Base-by-base conservation (phyloP, 345 rosid species). In the Salix dunnii region DNA sequence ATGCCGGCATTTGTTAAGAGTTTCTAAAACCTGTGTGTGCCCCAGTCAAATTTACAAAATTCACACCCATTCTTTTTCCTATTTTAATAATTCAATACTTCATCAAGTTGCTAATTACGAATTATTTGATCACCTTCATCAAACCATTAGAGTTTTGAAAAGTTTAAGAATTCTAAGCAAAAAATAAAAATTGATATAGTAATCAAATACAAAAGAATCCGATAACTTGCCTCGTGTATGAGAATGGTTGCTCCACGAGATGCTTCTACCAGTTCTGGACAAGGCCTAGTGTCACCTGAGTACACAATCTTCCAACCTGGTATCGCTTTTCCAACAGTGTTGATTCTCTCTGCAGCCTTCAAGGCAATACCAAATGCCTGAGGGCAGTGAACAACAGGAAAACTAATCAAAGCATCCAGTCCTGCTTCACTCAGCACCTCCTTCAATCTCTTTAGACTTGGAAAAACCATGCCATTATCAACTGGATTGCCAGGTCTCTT, bases 261-360 rank as follows among this genome's bases (percentile, higher is more conserved):
- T 51, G 96, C 97, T 81, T 91, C 92, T 1, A 89, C 74, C 6
- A 85, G 79, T 72, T 89, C 93, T 1, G 91, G 91, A 79, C 97
- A 91, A 49, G 99, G 99, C 84, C 99, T 91, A 14, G 99, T 88
- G 83, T 95, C 99, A 27, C 99, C 99, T 3, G 99, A 95, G 77
- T 95, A 93, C 74, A 88, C 99, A 72, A 93, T 80, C 85, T 91
- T 95, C 99, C 99, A 95, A 42, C 99, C 99, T 0, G 91, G 97
- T 72, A 93, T 95, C 51, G 42, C 71, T 86, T 91, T 88, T 60
- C 96, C 96, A 72, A 73, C 78, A 67, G 82, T 81, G 78, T 93
- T 93, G 30, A 82, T 76, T 81, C 97, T 90, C 68, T 91, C 88
- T 18, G 91, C 86, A 7, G 97, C 97, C 84, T 88, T 89, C 65